Evolutionary conservation across 352 stramenopile species (phyloP).

Genomic region (Thalassiosira ordinaria): DNA sequence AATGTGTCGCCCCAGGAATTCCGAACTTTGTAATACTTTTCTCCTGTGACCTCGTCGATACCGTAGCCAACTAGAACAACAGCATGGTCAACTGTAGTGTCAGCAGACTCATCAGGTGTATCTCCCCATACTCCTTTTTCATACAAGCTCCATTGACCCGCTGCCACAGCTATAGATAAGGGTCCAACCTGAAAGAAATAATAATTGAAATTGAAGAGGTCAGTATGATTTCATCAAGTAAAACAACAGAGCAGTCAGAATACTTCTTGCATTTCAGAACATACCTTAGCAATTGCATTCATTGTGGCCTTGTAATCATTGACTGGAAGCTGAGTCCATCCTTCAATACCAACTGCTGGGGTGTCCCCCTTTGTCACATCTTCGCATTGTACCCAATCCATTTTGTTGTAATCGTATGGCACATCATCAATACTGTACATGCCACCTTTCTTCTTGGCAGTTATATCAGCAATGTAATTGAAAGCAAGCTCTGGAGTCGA

Average conservation of each 20-base stretch:
- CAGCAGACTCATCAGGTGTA: conserved; percentile 16
- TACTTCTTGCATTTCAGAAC: not conserved
- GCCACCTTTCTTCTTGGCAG: conserved; percentile 43
- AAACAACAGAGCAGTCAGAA: not conserved
- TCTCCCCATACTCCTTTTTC: conserved; percentile 75
- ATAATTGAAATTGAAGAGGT: not conserved
- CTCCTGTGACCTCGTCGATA: conserved; percentile 84
- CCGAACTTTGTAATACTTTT: conserved; percentile 94
- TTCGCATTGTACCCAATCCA: conserved; percentile 15
- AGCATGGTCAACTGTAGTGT: conserved; percentile 90
- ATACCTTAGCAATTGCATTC: conserved; percentile 80
- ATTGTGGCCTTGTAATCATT: conserved; percentile 86
- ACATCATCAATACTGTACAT: conserved; percentile 55
- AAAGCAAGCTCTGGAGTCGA: conserved; percentile 70
- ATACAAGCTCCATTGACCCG: conserved; percentile 71
- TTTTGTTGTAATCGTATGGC: conserved; percentile 15
- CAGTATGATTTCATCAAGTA: not conserved
- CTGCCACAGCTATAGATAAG: conserved; percentile 77
- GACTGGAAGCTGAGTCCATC: conserved; percentile 65
- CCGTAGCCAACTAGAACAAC: conserved; percentile 94
- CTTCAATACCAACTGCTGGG: conserved; percentile 67
- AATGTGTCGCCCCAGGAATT: conserved; percentile 90
- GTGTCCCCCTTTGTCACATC: conserved; percentile 34
- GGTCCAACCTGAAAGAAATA: conserved; percentile 60
- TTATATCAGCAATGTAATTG: conserved; percentile 48